Percentiles rank a stretch among this genome's conserved stretches.
Evolutionary conservation across 768 basidiomycete genomes (phyloP).

Genomic region (Gymnopilus dilepis): DNA sequence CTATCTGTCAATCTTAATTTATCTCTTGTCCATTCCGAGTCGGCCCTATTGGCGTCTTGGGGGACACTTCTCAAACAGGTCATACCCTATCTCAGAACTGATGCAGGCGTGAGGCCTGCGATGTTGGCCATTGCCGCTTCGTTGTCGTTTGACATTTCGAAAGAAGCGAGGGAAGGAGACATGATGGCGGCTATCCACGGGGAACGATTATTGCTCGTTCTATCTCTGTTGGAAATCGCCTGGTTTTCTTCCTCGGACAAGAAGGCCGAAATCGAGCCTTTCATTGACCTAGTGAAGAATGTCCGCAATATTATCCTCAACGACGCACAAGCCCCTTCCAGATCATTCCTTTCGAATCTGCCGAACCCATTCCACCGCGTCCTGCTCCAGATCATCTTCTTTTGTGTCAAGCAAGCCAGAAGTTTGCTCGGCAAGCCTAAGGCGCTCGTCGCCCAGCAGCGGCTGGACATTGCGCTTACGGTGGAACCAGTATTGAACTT

Average conservation of each 20-base stretch:
- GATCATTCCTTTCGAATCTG: conserved; percentile 70
- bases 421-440: conserved; percentile 54
- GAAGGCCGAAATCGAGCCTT: conserved; percentile 57
- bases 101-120: conserved; percentile 57
- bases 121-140: conserved; percentile 63
- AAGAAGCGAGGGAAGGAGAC: conserved; percentile 76
- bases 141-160: conserved; percentile 68
- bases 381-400: conserved; percentile 82
- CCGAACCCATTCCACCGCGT: conserved; percentile 78
- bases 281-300: conserved; percentile 65
- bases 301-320: conserved; percentile 72
- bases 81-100: conserved; percentile 66
- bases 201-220: conserved; percentile 72
- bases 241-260: conserved; percentile 72
- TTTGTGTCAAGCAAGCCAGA: conserved; percentile 69
- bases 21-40: conserved; percentile 82
- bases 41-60: conserved; percentile 78
- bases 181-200: conserved; percentile 86
- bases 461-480: conserved; percentile 60
- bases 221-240: conserved; percentile 78
- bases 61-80: conserved; percentile 69
- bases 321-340: conserved; percentile 73
- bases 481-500: conserved; percentile 68
- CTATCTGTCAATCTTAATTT: conserved; percentile 86
- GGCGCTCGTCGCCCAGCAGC: conserved; percentile 61